These are phyloP conservation scores for Blastobotrys petasosporus DNA, from an alignment of 1,139 yeast species.

Conservation along the genomic window DNA sequence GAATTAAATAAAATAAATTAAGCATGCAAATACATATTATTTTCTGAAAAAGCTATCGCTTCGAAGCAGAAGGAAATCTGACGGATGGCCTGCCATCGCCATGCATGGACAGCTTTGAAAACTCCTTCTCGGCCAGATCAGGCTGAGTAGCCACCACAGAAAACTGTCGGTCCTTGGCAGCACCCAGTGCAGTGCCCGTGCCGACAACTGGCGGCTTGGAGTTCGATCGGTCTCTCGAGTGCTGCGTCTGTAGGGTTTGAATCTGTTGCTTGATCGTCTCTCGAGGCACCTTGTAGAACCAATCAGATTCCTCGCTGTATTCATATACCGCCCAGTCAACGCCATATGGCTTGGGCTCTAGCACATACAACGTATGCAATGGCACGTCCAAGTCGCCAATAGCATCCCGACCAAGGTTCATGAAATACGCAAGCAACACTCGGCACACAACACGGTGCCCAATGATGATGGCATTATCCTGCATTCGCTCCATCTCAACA, in stretches of 20 bases:
- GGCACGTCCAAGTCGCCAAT: conserved; percentile 93
- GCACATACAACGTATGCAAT: conserved; percentile 77
- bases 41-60: no score
- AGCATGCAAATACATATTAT: no score
- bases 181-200: conserved; percentile 13
- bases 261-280: conserved; percentile 26
- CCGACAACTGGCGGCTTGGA: conserved; percentile 13
- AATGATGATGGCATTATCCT: conserved; percentile 75
- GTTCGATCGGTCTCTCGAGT: conserved; percentile 11
- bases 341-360: conserved; percentile 93
- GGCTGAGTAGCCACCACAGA: conserved; percentile 25
- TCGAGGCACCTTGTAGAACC: conserved; percentile 62
- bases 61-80: no score
- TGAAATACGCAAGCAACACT: conserved; percentile 78
- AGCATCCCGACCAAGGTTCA: conserved; percentile 75
- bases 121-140: conserved; percentile 11
- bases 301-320: conserved; percentile 69
- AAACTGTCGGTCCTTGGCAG: conserved; percentile 23
- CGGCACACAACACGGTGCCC: conserved; percentile 91
- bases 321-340: conserved; percentile 88
- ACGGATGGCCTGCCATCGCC: no score
- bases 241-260: conserved; percentile 12
- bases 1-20: no score
- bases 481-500: conserved; percentile 86
- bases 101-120: no score